These are phyloP conservation scores for Hygrocybe punicea DNA, from an alignment of 768 basidiomycete genomes.

Conservation along the genomic window DNA sequence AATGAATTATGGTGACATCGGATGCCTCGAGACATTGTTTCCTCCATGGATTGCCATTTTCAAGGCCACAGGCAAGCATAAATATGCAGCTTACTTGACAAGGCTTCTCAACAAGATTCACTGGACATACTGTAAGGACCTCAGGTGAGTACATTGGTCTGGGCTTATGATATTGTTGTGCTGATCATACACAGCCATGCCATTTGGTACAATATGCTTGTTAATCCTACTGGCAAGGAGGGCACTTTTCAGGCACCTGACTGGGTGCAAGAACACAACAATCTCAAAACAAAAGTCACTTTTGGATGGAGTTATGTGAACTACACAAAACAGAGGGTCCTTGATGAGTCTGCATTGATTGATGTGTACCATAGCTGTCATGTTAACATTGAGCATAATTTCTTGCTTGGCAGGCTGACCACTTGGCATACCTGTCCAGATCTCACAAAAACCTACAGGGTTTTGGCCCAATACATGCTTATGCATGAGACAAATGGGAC, in stretches of 20 bases:
- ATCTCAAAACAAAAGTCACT: slow-evolving; percentile 40
- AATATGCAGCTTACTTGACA: slow-evolving; percentile 30
- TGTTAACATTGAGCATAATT: slow-evolving; percentile 22
- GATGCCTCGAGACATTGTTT: slow-evolving; percentile 24
- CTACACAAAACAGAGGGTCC: too few species aligned
- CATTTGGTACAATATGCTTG: too few species aligned
- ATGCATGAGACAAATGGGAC: slow-evolving; percentile 11
- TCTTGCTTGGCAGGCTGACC: too few species aligned
- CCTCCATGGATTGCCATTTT: slow-evolving; percentile 29
- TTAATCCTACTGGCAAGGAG: slow-evolving; percentile 35
- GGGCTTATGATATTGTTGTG: slow-evolving; percentile 11
- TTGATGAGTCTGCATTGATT: slow-evolving; percentile 37
- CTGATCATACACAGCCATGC: slow-evolving; percentile 10
- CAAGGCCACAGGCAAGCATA: too few species aligned
- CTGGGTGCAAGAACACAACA: slow-evolving; percentile 42
- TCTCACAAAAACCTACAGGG: slow-evolving; percentile 26
- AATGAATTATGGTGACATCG: slow-evolving; percentile 35
- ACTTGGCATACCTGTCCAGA: slow-evolving; percentile 26
- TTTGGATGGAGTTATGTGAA: slow-evolving; percentile 37
- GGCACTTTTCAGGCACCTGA: slow-evolving; percentile 34
- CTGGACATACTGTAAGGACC: slow-evolving; percentile 19
- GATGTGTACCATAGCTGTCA: slow-evolving; percentile 30
- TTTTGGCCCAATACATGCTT: slow-evolving; percentile 13
- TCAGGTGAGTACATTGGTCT: too few species aligned
- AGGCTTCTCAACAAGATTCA: slow-evolving; percentile 27